Evolutionary conservation across 2,329 filamentous ascomycete species (phyloP).

Genomic region (Stachybotrys elegans): DNA sequence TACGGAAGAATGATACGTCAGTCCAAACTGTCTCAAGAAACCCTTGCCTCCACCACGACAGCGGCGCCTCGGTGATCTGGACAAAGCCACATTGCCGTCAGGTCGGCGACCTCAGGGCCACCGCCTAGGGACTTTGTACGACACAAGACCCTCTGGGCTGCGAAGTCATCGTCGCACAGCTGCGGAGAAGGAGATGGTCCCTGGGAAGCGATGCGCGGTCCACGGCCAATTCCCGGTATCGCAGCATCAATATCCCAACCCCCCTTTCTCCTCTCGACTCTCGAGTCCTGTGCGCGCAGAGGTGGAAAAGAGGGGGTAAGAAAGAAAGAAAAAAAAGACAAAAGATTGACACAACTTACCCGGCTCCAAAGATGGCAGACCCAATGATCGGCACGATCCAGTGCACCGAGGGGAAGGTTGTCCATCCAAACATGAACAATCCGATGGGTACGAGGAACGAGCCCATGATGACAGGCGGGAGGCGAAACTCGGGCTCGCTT

Average conservation of each 20-base stretch:
- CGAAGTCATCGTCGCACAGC: too few species aligned
- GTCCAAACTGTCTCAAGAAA: too few species aligned
- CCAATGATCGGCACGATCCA: constrained; percentile 75
- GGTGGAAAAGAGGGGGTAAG: background rate
- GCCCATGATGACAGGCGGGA: constrained; percentile 72
- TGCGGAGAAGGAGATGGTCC: too few species aligned
- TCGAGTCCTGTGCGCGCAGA: too few species aligned
- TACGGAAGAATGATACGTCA: constrained; percentile 31
- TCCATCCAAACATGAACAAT: constrained; percentile 88
- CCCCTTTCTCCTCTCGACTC: too few species aligned
- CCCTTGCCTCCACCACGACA: background rate
- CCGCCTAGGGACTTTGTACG: too few species aligned
- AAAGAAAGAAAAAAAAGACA: constrained; percentile 6
- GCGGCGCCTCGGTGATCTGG: background rate
- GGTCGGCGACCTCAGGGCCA: background rate
- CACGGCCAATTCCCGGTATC: too few species aligned
- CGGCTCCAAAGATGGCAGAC: constrained; percentile 64
- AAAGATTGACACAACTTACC: constrained; percentile 46
- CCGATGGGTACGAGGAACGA: constrained; percentile 72
- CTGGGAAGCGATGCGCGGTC: too few species aligned
- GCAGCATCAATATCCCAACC: too few species aligned
- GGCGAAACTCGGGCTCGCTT: constrained; percentile 80
- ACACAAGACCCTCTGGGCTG: too few species aligned
- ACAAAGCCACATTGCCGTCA: background rate
- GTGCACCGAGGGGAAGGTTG: constrained; percentile 67